These are phyloP conservation scores for Penicillium canescens DNA, from an alignment of 495 filamentous ascomycete species.

Conservation along the genomic window DNA sequence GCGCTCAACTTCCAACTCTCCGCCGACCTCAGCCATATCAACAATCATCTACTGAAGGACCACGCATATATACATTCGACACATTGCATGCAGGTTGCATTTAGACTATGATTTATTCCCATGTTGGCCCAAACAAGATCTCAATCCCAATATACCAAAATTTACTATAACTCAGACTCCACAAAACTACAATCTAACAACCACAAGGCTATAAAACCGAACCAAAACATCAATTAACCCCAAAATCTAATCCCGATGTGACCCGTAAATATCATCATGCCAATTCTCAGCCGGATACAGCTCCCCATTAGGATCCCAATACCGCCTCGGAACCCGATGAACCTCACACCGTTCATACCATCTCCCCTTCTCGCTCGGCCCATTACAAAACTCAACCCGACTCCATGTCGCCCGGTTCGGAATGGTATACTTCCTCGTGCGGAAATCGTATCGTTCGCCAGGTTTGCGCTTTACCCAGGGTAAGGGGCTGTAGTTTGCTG, in stretches of 20 bases:
- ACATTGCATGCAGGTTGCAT: slow-evolving; percentile 27
- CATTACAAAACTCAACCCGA: slow-evolving; percentile 29
- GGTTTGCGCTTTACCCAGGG: slow-evolving; percentile 14
- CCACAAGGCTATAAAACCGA: too few species aligned
- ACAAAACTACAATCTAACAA: too few species aligned
- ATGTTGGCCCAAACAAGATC: background rate
- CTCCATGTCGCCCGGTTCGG: slow-evolving; percentile 34
- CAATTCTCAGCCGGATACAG: slow-evolving; percentile 24
- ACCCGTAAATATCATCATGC: slow-evolving; percentile 29
- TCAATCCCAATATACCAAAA: background rate
- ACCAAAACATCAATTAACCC: background rate
- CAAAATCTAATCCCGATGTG: slow-evolving; percentile 11
- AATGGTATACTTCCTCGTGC: slow-evolving; percentile 26
- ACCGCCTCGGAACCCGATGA: slow-evolving; percentile 26
- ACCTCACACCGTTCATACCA: slow-evolving; percentile 6
- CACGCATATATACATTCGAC: slow-evolving; percentile 19
- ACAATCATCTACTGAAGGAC: background rate
- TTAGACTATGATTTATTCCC: slow-evolving; percentile 1
- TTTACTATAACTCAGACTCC: too few species aligned
- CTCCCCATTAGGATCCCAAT: slow-evolving; percentile 31
- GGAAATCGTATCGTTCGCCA: slow-evolving; percentile 30
- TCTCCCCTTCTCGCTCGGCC: background rate
- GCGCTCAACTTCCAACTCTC: slow-evolving; percentile 38
- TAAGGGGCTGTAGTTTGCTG: slow-evolving; percentile 7
- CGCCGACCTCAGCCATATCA: slow-evolving; percentile 20